Evolutionary conservation across 1,139 yeast species (phyloP), one percentile per base, ranked within the genome.

Genomic region (Blastobotrys arbuscula): DNA sequence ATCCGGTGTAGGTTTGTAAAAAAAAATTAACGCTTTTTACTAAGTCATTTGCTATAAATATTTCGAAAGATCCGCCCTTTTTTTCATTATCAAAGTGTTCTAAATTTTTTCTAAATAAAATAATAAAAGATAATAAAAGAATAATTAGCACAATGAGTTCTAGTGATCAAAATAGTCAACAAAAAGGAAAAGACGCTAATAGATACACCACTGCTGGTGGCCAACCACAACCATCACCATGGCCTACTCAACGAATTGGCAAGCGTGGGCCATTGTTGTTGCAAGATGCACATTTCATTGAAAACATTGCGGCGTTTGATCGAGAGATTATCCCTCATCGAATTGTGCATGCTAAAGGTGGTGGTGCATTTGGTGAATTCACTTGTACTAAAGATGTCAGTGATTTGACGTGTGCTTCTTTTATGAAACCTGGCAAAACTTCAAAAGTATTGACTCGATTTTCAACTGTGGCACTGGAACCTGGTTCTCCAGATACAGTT

Each of bases 311-410:
- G 26, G 92, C 83, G 66, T 85, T 85, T 60, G 89, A 84, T 71
- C 79, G 92, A 61, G 94, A 85, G 70, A 77, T 92, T 65, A 80
- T 85, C 53, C 94, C 95, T 36, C 94, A 84, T 70, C 79, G 95
- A 68, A 90, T 85, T 50, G 95, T 84, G 43, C 95, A 85, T 64
- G 94, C 94, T 53, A 84, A 84, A 67, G 95, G 95, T 57, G 84
- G 87, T 34, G 95, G 94, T 58, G 92, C 92, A 42, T 81, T 74
- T 63, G 90, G 92, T 60, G 77, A 71, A 52, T 85, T 85, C 59
- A 90, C 81, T 67, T 82, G 81, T 54, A 85, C 95, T 23, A 89
- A 86, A 63, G 90, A 85, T 57, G 79, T 86, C 61, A 72, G 84
- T 42, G 95, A 86, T 65, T 64, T 86, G 51, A 78, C 84, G 59